Base-by-base conservation (phyloP, 768 basidiomycete genomes). In the Amanita pseudoporphyria region DNA sequence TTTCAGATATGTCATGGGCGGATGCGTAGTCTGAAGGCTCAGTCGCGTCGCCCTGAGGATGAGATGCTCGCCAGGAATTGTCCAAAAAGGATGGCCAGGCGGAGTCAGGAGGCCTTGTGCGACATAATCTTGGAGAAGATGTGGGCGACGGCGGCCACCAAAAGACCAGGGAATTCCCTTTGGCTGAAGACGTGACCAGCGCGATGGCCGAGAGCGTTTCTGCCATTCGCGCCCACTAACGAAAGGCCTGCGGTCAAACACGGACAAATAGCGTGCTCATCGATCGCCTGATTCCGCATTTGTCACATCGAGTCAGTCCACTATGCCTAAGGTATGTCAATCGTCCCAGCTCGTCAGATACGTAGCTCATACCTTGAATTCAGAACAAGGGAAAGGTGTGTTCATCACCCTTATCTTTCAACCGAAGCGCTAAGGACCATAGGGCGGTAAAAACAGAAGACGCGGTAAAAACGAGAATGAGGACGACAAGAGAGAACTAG, bases 381-480 rank as follows among this genome's bases (percentile, higher is more conserved):
- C 63, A 84, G 82, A 84, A 84, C 63, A 84, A 84, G 67, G 82
- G 82, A 76, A 84, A 84, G 76, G 82, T 84, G 50, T 47, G 66
- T 41, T 22, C 19, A 13, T 2, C 42, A 9, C 16, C 45, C 49
- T 46, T 14, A 22, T 45, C 45, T 36, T 19, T 38, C 43, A 47
- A 26, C 9, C 26, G 6, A 45, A 12, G 39, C 10, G 18, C 39
- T 28, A 42, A 24, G 19, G 2, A 19, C 33, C 28, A 33, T 35
- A 99, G 94, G 95, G 95, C 66, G 96, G 95, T 54, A 98, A 99
- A 78, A 99, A 98, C 73, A 81, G 95, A 71, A 80, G 96, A 79
- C 79, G 96, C 71, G 96, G 96, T 77, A 99, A 99, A 81, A 98
- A 97, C 71, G 95, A 99, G 74, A 96, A 95, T 71, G 96, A 98